Evolutionary conservation across 2,329 filamentous ascomycete genomes (phyloP).

Genomic region (Didymella keratinophila): DNA sequence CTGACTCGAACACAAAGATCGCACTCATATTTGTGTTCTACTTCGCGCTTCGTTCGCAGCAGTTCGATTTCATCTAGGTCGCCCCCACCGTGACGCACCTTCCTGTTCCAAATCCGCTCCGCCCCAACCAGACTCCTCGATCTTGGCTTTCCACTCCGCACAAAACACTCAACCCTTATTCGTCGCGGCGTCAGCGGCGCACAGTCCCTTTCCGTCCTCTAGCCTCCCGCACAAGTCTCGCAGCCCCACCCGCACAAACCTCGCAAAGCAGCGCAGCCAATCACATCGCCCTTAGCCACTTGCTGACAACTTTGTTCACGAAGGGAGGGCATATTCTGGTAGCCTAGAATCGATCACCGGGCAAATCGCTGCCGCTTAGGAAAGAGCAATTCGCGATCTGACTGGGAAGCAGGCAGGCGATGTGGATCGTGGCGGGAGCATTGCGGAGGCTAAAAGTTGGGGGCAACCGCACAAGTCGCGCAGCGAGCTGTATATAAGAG

Average conservation of each 20-base stretch:
- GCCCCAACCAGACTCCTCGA: not conserved
- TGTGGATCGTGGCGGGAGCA: not conserved
- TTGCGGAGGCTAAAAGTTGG: not conserved
- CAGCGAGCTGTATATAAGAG: conserved; percentile 25
- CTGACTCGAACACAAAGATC: too few species aligned
- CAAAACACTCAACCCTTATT: conserved; percentile 15
- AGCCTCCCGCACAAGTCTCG: conserved; percentile 18
- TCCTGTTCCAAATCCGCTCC: conserved; percentile 1
- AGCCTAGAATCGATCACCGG: not conserved
- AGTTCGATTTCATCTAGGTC: not conserved
- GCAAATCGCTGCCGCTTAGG: not conserved
- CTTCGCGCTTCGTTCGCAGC: not conserved
- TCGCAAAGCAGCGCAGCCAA: conserved; percentile 8
- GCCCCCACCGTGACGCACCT: not conserved
- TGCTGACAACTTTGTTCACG: not conserved
- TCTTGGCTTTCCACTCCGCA: conserved; percentile 17
- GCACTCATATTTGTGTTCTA: too few species aligned
- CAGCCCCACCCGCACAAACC: conserved; percentile 14
- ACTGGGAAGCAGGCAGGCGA: not conserved
- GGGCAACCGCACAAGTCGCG: conserved; percentile 31
- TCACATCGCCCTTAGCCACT: not conserved
- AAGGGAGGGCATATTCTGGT: not conserved
- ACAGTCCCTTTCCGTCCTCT: not conserved
- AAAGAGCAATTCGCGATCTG: not conserved
- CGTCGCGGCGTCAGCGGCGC: not conserved